Percentiles rank a stretch among this genome's conserved stretches.
phyloP scores from a whole-genome alignment of 306 rosid genomes.

The Vicia villosa region DNA sequence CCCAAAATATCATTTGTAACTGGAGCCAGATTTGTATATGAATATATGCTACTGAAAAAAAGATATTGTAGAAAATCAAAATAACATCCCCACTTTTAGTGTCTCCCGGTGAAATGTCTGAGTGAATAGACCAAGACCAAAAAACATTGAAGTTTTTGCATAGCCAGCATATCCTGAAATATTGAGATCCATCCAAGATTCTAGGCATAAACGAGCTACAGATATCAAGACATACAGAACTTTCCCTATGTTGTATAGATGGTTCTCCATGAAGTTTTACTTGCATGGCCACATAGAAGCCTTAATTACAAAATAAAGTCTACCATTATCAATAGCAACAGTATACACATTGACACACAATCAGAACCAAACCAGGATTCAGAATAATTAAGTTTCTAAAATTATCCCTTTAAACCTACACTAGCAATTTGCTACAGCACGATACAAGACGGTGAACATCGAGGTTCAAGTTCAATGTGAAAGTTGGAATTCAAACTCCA shows the following conservation, averaged over 20 bases:
- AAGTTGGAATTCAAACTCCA: constrained; percentile 9
- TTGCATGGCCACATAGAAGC: constrained; percentile 10
- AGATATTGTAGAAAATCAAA: not conserved
- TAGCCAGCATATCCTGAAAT: constrained; percentile 20
- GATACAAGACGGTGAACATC: constrained; percentile 16
- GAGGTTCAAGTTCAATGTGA: not conserved
- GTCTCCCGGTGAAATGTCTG: constrained; percentile 11
- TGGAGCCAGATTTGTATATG: not conserved
- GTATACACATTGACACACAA: not conserved
- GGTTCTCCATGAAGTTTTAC: constrained; percentile 12
- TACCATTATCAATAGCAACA: constrained; percentile 13
- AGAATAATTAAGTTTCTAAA: constrained; percentile 9
- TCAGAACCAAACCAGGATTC: constrained; percentile 12
- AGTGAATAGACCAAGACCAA: not conserved
- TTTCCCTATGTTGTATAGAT: constrained; percentile 3
- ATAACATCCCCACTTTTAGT: not conserved
- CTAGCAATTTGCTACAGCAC: constrained; percentile 2
- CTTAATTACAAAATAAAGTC: constrained; percentile 16
- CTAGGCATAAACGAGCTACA: constrained; percentile 24
- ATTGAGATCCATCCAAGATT: constrained; percentile 6
- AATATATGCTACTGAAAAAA: constrained; percentile 4
- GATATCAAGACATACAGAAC: constrained; percentile 8
- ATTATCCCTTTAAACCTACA: constrained; percentile 26
- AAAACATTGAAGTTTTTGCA: not conserved
- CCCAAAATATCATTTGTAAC: constrained; percentile 12